Conservation (phyloP, 345 rosid genomes). For the Hibiscus syriacus region DNA sequence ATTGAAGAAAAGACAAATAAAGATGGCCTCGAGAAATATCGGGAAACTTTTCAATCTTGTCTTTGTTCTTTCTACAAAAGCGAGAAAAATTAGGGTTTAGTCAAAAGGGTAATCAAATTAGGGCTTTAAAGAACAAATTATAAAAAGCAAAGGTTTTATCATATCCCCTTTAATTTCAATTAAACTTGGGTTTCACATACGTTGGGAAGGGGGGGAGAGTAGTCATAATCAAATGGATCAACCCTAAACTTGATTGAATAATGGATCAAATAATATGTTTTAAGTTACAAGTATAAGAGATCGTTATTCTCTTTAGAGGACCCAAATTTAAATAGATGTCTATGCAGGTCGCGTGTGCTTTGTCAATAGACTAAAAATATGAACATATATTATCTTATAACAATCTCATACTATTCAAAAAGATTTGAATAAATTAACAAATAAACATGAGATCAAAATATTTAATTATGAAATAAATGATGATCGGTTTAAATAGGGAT, state of each 20-base stretch:
- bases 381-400: too few species aligned
- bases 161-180: slow-evolving; percentile 9
- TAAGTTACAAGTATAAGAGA: too few species aligned
- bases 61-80: slow-evolving; percentile 21
- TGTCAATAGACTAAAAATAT: too few species aligned
- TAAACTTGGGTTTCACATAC: slow-evolving; percentile 17
- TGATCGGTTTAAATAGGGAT: too few species aligned
- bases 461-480: too few species aligned
- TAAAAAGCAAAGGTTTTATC: slow-evolving; percentile 17
- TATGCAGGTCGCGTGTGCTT: too few species aligned
- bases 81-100: slow-evolving; percentile 17
- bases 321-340: too few species aligned
- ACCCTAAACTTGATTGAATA: too few species aligned
- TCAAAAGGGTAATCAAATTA: not conserved
- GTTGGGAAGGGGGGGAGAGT: slow-evolving; percentile 44
- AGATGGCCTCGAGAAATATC: not conserved
- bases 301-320: too few species aligned
- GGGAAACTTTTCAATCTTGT: slow-evolving; percentile 20
- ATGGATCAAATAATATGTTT: too few species aligned
- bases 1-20: too few species aligned
- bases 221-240: slow-evolving; percentile 31
- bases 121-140: not conserved
- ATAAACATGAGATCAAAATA: not conserved
- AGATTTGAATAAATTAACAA: slow-evolving; percentile 13
- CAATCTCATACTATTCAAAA: too few species aligned